Evolutionary conservation across 73 alveolate genomes (phyloP), one percentile per base, ranked within the genome.

Genomic region (Paramecium biaurelia): DNA sequence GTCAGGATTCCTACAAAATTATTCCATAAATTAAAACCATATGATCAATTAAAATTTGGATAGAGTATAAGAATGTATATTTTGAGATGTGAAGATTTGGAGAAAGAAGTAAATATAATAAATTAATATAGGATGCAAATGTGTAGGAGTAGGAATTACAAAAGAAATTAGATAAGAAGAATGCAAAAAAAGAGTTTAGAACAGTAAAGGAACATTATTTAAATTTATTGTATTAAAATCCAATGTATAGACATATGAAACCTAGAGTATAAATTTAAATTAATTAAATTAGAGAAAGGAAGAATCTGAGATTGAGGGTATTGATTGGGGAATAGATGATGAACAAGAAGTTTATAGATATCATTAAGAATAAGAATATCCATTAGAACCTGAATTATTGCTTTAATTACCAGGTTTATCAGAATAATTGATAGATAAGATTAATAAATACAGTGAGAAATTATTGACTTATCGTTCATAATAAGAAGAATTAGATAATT

Each of bases 41-140:
- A 85, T 47, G 98, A 95, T 57, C 35, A 92, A 20, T 57, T 96
- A 8, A 92, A 90, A 72, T 85, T 96, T 59, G 99, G 97, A 21
- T 49, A 82, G 82, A 42, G 90, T 49, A 23, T 34, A 70, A 70
- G 93, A 70, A 34, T 70, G 7, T 88, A 70, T 42, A 70, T 88
- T 23, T 88, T 88, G 43, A 63, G 93, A 23, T 88, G 84, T 41
- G 56, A 32, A 8, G 10, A 88, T 34, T 41, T 88, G 21, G 93
- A 88, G 28, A 58, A 88, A 21, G 68, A 88, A 42, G 85, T 68
- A 41, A 47, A 47, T 42, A 32, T 18, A 58, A 58, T 58, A 23
- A 26, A n/a, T n/a, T 21, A 21, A 20, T 0, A 53, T 21, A 59
- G 79, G 43, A 59, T 59, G 41, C 79, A 59, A 59, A 59, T 21